Evolutionary conservation across 2,329 filamentous ascomycete genomes (phyloP).

Genomic region (Aspergillus sp.): DNA sequence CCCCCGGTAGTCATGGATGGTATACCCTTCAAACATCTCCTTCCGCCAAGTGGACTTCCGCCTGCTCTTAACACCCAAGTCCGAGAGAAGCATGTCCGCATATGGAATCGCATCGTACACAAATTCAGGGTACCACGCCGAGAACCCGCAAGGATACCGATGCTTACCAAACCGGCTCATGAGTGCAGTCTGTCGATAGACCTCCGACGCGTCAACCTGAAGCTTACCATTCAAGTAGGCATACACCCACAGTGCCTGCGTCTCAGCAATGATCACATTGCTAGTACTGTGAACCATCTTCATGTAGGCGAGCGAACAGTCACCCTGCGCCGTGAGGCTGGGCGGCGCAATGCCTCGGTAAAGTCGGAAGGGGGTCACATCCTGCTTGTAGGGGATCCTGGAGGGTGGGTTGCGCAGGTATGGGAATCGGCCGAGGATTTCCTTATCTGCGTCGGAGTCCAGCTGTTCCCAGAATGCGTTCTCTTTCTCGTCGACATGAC

Average conservation of each 20-base stretch:
- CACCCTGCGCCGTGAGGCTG: neutral
- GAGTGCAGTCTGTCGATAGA: neutral
- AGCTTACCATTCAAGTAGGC: neutral
- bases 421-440: conserved; percentile 5
- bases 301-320: neutral
- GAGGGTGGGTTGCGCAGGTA: conserved; percentile 2
- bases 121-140: neutral
- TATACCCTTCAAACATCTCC: conserved; percentile 16
- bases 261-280: neutral
- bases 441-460: conserved; percentile 1
- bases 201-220: neutral
- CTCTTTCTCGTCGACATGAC: neutral
- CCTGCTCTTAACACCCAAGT: neutral
- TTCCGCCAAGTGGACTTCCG: neutral
- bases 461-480: neutral
- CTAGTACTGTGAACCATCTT: neutral
- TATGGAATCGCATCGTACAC: conserved; percentile 1
- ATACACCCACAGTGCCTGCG: neutral
- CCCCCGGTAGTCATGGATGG: conserved; percentile 8
- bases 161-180: neutral
- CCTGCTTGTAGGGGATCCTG: conserved; percentile 2
- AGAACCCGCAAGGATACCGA: conserved; percentile 3
- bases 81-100: neutral
- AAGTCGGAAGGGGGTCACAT: conserved; percentile 2
- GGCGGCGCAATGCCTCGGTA: conserved; percentile 3